These are phyloP conservation scores for Ceratocystis cacaofunesta DNA, from an alignment of 2,329 filamentous ascomycete genomes.

Conservation along the genomic window DNA sequence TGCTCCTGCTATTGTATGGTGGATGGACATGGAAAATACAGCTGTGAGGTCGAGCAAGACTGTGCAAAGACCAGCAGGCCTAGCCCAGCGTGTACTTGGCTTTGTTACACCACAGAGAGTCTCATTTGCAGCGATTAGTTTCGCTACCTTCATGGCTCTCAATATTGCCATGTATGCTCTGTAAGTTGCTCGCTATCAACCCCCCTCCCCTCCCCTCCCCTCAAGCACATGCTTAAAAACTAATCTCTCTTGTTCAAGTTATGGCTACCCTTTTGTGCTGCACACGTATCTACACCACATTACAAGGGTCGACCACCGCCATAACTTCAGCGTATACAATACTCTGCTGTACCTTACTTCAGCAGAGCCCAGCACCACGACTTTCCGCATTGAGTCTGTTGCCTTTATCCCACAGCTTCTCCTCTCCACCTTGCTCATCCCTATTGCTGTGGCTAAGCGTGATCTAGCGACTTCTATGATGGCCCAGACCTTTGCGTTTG, in stretches of 20 bases:
- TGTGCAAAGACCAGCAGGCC: slow-evolving; percentile 10
- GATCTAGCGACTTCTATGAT: slow-evolving; percentile 75
- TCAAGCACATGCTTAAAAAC: neutral
- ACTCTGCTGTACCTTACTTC: slow-evolving; percentile 78
- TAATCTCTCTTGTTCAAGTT: slow-evolving; percentile 33
- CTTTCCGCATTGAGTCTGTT: slow-evolving; percentile 51
- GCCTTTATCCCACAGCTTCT: slow-evolving; percentile 82
- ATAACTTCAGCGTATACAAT: slow-evolving; percentile 98
- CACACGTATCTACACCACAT: slow-evolving; percentile 92
- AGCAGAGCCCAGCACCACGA: slow-evolving; percentile 33
- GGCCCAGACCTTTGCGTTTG: slow-evolving; percentile 92
- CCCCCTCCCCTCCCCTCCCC: neutral
- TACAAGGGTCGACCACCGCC: slow-evolving; percentile 83
- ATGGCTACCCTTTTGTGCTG: slow-evolving; percentile 65
- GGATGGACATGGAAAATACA: slow-evolving; percentile 49
- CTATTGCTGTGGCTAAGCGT: slow-evolving; percentile 61
- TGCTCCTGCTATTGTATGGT: slow-evolving; percentile 65
- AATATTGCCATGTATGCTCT: slow-evolving; percentile 66
- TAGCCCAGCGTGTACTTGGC: slow-evolving; percentile 18
- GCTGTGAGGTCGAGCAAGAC: slow-evolving; percentile 14
- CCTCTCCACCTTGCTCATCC: slow-evolving; percentile 62
- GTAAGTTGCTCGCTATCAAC: slow-evolving; percentile 31
- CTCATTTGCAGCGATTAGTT: slow-evolving; percentile 45
- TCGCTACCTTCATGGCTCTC: slow-evolving; percentile 56
- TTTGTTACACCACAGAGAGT: slow-evolving; percentile 43